Evolutionary conservation across 148 eudicot genomes (phyloP), one percentile per base, ranked within the genome.

Genomic region (Oxyria digyna): DNA sequence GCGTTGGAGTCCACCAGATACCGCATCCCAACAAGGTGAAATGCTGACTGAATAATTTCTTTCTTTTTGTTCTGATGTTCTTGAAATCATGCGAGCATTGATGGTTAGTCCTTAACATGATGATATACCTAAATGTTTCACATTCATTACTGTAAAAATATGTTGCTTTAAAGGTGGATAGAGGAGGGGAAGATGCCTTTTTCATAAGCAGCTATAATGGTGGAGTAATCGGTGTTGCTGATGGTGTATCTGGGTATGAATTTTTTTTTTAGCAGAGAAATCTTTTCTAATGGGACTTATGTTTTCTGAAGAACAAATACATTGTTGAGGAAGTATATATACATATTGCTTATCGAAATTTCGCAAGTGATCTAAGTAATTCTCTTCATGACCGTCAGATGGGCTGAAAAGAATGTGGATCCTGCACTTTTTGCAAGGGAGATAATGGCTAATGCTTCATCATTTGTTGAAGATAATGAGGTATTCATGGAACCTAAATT

Each of bases 151-250:
- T 35, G 3, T 35, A 35, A 35, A 35, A 3, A 6, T 35, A 35
- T 35, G 65, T 59, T 59, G 35, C 37, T 68, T 72, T 3, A n/a
- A 79, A 94, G 98, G 86, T 94, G 13, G 97, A 83, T 33, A 86
- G 76, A 67, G 98, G 98, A 55, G 98, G 98, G 62, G 98, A 94
- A 76, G 98, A 94, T 74, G 98, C 98, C 2, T 94, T 87, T 78
- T 88, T 86, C 48, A 80, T 88, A 62, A 94, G 95, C 80, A 78
- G 79, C 75, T 78, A 75, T 48, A 72, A 71, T 55, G 95, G 96
- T 42, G 97, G 92, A 75, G 89, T 76, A 33, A 77, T 94, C 67
- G 92, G 90, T 57, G 97, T 94, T 73, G 98, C 98, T 31, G 98
- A 94, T 84, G 98, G 98, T 67, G 98, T 94, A 6, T 94, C 98